phyloP scores from a whole-genome alignment of 2,329 filamentous ascomycete genomes.

The Fusarium circinatum region DNA sequence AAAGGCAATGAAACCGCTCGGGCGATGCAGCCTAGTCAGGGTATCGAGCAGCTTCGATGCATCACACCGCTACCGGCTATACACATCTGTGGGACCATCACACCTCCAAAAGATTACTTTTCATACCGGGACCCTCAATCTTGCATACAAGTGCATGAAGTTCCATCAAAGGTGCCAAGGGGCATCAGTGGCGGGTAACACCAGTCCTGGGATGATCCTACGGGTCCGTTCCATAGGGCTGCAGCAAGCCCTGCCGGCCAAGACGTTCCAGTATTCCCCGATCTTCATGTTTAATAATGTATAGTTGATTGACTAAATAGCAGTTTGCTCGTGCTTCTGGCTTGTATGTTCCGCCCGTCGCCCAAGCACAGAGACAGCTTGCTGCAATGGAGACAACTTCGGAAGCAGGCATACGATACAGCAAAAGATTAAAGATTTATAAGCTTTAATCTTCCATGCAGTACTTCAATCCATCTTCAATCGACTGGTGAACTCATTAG shows the following conservation, averaged over 20 bases:
- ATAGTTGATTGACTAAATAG: background rate
- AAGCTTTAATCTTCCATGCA: background rate
- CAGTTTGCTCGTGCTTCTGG: background rate
- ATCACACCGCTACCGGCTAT: background rate
- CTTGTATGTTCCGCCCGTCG: background rate
- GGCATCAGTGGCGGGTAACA: background rate
- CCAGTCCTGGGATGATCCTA: background rate
- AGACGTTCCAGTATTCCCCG: background rate
- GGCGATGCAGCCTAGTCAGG: background rate
- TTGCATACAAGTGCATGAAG: background rate
- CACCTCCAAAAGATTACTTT: too few relatives aligned
- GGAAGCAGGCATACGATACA: background rate
- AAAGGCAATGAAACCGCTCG: background rate
- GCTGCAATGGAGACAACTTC: too few relatives aligned
- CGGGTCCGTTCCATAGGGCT: background rate
- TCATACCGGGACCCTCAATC: accelerated
- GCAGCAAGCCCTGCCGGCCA: background rate
- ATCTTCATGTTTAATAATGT: background rate
- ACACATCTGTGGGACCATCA: background rate
- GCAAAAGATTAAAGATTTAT: background rate
- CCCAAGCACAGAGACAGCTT: too few relatives aligned
- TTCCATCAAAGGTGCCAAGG: background rate
- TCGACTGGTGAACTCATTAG: background rate
- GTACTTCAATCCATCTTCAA: accelerated
- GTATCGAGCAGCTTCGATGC: background rate